Conservation (phyloP, 495 filamentous ascomycete genomes). For the Apiosordaria backusii region DNA sequence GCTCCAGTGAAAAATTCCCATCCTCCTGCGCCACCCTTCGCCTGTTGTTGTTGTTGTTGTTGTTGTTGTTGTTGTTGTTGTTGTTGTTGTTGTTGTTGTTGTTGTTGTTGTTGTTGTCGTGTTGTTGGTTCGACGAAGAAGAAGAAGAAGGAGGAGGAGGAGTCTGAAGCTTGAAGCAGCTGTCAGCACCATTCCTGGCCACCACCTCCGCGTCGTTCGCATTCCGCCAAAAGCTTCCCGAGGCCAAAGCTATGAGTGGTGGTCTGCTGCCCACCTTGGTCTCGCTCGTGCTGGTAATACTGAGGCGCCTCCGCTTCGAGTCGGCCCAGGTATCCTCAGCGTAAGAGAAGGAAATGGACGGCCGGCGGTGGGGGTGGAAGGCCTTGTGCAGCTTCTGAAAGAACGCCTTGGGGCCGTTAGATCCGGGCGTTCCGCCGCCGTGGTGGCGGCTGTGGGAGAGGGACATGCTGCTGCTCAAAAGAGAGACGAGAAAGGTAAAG, state of each 20-base stretch:
- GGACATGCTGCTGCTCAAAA: not conserved
- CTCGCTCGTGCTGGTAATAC: slow-evolving; percentile 6
- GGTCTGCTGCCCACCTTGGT: slow-evolving; percentile 1
- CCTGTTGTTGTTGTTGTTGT: no score
- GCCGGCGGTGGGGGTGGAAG: not conserved
- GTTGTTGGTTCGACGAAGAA: no score
- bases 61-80: no score
- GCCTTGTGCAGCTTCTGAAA: not conserved
- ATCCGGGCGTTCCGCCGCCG: not conserved
- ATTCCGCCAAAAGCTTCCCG: not conserved
- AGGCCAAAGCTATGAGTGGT: not conserved
- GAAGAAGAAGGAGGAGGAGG: no score
- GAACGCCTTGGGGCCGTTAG: not conserved
- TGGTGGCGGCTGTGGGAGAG: not conserved
- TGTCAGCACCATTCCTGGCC: no score
- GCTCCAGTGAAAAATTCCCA: not conserved
- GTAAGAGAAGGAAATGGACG: not conserved
- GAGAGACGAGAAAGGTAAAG: no score
- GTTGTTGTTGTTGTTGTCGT: no score
- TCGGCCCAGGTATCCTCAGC: not conserved
- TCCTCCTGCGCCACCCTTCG: not conserved
- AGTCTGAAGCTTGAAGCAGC: no score
- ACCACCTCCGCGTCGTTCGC: not conserved
- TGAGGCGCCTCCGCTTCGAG: not conserved
- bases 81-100: no score